These are phyloP conservation scores for Pseudogymnoascus sp. DNA, from an alignment of 2,329 filamentous ascomycete genomes.

Conservation along the genomic window DNA sequence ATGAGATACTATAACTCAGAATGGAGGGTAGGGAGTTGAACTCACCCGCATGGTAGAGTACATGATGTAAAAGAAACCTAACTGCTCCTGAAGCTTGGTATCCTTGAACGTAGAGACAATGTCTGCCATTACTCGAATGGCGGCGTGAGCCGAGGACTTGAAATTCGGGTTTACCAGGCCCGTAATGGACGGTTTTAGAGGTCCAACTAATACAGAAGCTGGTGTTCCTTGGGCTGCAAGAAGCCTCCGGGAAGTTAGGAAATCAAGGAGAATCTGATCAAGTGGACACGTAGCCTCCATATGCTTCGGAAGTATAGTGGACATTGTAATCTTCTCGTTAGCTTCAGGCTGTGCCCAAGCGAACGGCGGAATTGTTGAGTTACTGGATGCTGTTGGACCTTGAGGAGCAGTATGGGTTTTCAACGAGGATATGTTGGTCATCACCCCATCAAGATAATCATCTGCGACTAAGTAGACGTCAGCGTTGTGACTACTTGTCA, in stretches of 20 bases:
- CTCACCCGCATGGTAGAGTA: neutral
- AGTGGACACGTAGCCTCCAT: constrained; percentile 8
- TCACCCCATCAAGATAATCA: neutral
- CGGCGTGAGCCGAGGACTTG: neutral
- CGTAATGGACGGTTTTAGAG: constrained; percentile 6
- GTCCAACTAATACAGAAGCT: neutral
- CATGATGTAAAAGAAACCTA: constrained; percentile 10
- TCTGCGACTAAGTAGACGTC: neutral
- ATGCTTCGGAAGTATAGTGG: constrained; percentile 8
- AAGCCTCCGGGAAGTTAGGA: neutral
- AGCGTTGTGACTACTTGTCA: neutral
- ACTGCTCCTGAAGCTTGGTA: constrained; percentile 7
- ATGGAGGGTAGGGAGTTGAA: neutral
- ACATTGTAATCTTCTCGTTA: neutral
- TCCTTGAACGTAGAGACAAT: constrained; percentile 9
- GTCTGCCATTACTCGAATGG: constrained; percentile 9
- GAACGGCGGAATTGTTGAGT: neutral
- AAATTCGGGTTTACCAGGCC: constrained; percentile 1
- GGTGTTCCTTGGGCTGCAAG: constrained; percentile 3
- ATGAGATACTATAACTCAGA: neutral
- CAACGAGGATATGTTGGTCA: neutral
- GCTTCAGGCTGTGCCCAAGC: constrained; percentile 4
- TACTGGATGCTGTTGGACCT: neutral
- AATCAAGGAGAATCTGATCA: constrained; percentile 9
- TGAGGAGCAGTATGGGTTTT: neutral